A percentile compares a stretch with the other conserved stretches of the same genome.
phyloP scores from a whole-genome alignment of 768 basidiomycete genomes.

The Antrodiella citrinella region DNA sequence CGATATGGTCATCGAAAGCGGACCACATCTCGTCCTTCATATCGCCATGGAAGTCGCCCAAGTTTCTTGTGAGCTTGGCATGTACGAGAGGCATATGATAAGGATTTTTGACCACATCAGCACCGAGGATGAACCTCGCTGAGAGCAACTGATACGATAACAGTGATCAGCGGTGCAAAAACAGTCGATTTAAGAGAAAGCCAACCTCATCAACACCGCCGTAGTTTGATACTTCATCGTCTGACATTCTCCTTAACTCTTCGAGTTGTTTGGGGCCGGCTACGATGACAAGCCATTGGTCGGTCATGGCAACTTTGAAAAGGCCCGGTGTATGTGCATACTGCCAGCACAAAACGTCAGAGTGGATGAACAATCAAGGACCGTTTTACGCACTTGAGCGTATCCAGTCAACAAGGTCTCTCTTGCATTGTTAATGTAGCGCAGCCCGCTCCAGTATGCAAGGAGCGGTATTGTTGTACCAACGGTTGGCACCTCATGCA shows the following conservation, averaged over 20 bases:
- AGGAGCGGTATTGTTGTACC: slow-evolving; percentile 27
- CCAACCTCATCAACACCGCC: slow-evolving; percentile 33
- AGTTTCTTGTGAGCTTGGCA: slow-evolving; percentile 2
- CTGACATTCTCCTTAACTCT: slow-evolving; percentile 41
- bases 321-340: slow-evolving; percentile 10
- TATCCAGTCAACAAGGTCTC: slow-evolving; percentile 17
- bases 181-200: neutral
- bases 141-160: neutral
- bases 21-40: slow-evolving; percentile 2
- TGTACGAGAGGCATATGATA: slow-evolving; percentile 5
- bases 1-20: slow-evolving; percentile 1
- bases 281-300: slow-evolving; percentile 39
- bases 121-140: neutral
- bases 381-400: neutral
- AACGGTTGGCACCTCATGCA: slow-evolving; percentile 23
- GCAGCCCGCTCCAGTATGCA: slow-evolving; percentile 25
- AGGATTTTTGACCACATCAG: neutral
- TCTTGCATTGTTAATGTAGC: slow-evolving; percentile 24
- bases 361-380: too few species aligned
- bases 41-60: neutral
- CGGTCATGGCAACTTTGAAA: slow-evolving; percentile 37
- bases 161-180: neutral
- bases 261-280: slow-evolving; percentile 35
- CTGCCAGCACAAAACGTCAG: neutral
- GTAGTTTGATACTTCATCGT: slow-evolving; percentile 36